Evolutionary conservation across 2,329 filamentous ascomycete species (phyloP), one percentile per base, ranked within the genome.

Genomic region (Botrytis deweyae): DNA sequence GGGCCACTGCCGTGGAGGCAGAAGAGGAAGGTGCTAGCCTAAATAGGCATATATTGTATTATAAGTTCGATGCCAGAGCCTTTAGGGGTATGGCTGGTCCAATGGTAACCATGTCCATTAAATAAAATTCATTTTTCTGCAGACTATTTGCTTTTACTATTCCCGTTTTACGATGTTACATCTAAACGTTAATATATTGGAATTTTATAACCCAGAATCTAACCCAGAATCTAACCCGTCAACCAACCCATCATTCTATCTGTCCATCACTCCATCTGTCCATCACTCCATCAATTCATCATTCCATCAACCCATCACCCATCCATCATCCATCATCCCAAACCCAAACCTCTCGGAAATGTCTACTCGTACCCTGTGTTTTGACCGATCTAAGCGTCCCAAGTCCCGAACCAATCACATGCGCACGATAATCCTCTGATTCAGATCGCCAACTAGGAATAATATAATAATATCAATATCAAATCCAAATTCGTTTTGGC

Each of bases 401-500:
- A 22, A 65, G 62, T 46, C 62, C 62, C 62, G 62, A 25, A 22
- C 62, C 40, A 65, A 65, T 65, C 62, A 65, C 20, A 42, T 12
- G 8, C 20, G 1, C 18, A 44, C 62, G 62, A 64, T 65, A 46
- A 40, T 44, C 25, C 25, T 33, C n/a, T 33, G 40, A 65, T 65
- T 29, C 20, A 46, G 62, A 65, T 65, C 62, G 42, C 46, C 62
- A 44, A 46, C 40, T 20, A 62, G 59, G 59, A 62, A 42, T 42
- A 63, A 42, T 49, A 44, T 65, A 62, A 42, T 42, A 63, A 42
- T 49, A 44, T 65, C 40, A 65, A 65, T 33, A 65, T 46, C 62
- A 65, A 65, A 65, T 65, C 62, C 40, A 4, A 65, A 46, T 22
- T 46, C 9, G 25, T 52, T n/a, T 14, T 14, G 6, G 49, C 49